phyloP scores from a whole-genome alignment of 495 filamentous ascomycete species.

The Ramalina intermedia region DNA sequence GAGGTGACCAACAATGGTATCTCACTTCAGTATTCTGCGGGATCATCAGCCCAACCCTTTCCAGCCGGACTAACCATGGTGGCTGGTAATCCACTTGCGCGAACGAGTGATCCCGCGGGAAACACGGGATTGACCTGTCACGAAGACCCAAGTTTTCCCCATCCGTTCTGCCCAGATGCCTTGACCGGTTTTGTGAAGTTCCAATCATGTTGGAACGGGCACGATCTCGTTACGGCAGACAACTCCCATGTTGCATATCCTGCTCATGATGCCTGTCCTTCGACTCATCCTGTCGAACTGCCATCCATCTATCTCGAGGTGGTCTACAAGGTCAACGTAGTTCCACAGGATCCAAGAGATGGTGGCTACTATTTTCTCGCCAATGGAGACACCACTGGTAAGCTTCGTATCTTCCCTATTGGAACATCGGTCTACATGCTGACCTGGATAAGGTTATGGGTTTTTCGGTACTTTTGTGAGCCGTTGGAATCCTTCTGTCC shows the following conservation, averaged over 20 bases:
- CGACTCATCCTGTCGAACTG: constrained; percentile 23
- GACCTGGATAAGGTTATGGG: constrained; percentile 26
- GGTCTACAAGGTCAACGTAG: constrained; percentile 16
- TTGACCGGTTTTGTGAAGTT: constrained; percentile 31
- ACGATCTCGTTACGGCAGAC: constrained; percentile 22
- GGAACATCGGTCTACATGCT: constrained; percentile 6
- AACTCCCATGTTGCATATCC: constrained; percentile 28
- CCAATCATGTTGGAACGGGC: constrained; percentile 26
- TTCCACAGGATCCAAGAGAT: constrained; percentile 5
- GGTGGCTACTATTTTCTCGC: constrained; percentile 18
- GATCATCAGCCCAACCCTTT: constrained; percentile 23
- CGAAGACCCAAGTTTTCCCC: constrained; percentile 13
- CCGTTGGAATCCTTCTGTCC: constrained; percentile 27
- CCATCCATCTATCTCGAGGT: constrained; percentile 30
- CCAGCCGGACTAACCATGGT: constrained; percentile 31
- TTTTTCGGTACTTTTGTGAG: constrained; percentile 36
- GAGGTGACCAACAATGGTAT: constrained; percentile 27
- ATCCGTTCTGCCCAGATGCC: constrained; percentile 15
- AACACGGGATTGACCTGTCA: constrained; percentile 25
- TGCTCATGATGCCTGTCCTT: constrained; percentile 24
- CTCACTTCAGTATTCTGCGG: constrained; percentile 29
- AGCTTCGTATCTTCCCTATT: not conserved
- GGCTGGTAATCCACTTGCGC: constrained; percentile 23
- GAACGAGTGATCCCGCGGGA: constrained; percentile 20
- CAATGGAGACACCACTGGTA: constrained; percentile 28